Evolutionary conservation across 2,329 filamentous ascomycete species (phyloP).

Genomic region (Alternaria dauci): DNA sequence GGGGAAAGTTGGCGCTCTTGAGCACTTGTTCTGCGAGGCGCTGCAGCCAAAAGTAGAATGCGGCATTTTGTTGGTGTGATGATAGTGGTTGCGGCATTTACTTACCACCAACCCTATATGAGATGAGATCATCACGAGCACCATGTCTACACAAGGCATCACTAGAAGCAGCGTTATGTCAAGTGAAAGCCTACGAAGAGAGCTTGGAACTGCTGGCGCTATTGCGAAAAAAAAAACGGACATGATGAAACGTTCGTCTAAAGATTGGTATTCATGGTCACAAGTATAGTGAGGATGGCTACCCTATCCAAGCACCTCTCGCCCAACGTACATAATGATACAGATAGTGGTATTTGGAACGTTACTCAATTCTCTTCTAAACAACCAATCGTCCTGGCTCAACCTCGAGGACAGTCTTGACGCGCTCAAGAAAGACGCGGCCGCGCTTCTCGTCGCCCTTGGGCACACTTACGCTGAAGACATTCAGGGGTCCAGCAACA

Average conservation of each 20-base stretch:
- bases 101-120: neutral
- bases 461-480: constrained; percentile 83
- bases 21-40: neutral
- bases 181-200: neutral
- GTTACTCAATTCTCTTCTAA: constrained; percentile 21
- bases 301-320: neutral
- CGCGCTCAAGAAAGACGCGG: constrained; percentile 80
- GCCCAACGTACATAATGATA: constrained; percentile 33
- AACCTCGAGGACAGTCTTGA: constrained; percentile 75
- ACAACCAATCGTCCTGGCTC: constrained; percentile 52
- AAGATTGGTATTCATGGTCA: neutral
- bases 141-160: neutral
- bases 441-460: constrained; percentile 84
- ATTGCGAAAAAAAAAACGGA: neutral
- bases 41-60: neutral
- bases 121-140: neutral
- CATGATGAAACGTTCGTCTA: neutral
- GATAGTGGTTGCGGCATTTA: constrained; percentile 4
- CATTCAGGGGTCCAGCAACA: constrained; percentile 66
- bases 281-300: neutral
- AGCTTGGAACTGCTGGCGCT: neutral
- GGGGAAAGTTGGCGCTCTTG: neutral
- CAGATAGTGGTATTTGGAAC: constrained; percentile 26
- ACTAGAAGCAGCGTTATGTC: neutral
- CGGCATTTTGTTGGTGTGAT: constrained; percentile 1